These are phyloP conservation scores for Neospora caninum DNA, from an alignment of 169 alveolate genomes.

Conservation along the genomic window DNA sequence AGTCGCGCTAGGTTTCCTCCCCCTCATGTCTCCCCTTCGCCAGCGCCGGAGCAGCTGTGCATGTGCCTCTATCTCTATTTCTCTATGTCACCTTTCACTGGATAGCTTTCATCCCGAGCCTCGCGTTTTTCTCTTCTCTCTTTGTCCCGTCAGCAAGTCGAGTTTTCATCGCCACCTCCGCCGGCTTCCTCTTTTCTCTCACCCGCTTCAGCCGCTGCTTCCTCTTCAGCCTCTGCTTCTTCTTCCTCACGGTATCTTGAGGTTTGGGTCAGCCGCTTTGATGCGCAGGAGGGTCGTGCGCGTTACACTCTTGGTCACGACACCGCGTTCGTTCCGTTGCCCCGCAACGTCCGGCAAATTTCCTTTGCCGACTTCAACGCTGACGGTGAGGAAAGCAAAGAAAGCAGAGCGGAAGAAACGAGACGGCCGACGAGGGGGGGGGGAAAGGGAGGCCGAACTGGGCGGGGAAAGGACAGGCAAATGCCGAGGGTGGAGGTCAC, in stretches of 20 bases:
- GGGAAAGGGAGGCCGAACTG: no score
- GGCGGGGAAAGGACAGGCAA: no score
- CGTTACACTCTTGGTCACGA: neutral
- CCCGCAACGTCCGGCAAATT: constrained; percentile 37
- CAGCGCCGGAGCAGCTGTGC: neutral
- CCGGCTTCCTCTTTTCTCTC: neutral
- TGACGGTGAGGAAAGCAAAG: constrained; percentile 29
- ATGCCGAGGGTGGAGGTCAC: no score
- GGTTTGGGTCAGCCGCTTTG: constrained; percentile 41
- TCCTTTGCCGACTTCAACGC: constrained; percentile 61
- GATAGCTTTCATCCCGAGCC: neutral
- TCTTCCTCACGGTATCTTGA: neutral
- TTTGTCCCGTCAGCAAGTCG: constrained; percentile 17
- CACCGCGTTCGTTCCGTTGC: constrained; percentile 7
- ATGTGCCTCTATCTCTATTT: neutral
- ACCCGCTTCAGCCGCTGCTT: neutral
- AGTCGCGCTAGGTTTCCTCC: neutral
- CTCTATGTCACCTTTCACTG: neutral
- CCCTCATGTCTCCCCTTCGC: neutral
- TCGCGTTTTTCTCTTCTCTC: neutral
- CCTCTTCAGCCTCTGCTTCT: neutral
- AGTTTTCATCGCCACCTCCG: neutral
- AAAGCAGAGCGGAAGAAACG: no score
- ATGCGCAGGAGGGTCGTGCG: neutral
- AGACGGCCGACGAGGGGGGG: neutral